Evolutionary conservation across 768 basidiomycete genomes (phyloP).

Genomic region (Phlebiopsis gigantea): DNA sequence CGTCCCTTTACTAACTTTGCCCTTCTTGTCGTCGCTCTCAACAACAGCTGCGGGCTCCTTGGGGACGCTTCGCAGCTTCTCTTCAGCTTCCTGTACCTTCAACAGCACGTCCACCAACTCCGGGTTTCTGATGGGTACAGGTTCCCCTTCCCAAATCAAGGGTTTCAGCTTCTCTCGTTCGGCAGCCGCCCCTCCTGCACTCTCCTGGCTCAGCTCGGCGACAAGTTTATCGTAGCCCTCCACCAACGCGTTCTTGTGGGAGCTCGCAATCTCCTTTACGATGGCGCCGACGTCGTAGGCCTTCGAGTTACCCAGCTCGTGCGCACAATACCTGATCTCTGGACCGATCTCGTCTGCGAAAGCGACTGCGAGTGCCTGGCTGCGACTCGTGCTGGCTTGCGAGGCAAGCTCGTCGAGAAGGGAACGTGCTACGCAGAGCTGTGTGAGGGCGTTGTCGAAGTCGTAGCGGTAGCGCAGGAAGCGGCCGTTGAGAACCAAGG

Average conservation of each 20-base stretch:
- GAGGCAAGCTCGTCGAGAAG: slow-evolving; percentile 66
- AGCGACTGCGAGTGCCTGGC: slow-evolving; percentile 81
- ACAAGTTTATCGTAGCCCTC: slow-evolving; percentile 56
- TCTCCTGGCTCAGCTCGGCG: slow-evolving; percentile 43
- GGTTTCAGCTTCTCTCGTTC: slow-evolving; percentile 51
- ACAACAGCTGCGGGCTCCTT: slow-evolving; percentile 19
- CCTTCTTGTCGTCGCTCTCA: slow-evolving; percentile 30
- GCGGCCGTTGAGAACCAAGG: slow-evolving; percentile 76
- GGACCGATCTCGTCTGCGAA: slow-evolving; percentile 87
- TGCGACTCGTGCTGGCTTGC: slow-evolving; percentile 64
- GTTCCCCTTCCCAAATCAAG: slow-evolving; percentile 75
- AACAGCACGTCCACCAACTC: slow-evolving; percentile 86
- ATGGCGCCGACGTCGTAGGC: slow-evolving; percentile 82
- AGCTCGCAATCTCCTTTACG: slow-evolving; percentile 54
- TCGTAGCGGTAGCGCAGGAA: slow-evolving; percentile 73
- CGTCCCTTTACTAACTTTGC: slow-evolving; percentile 30
- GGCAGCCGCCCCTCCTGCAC: slow-evolving; percentile 29
- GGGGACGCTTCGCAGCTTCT: slow-evolving; percentile 40
- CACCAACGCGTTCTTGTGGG: slow-evolving; percentile 55
- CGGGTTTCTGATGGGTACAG: slow-evolving; percentile 82
- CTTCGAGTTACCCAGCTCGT: slow-evolving; percentile 72
- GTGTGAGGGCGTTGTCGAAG: slow-evolving; percentile 68
- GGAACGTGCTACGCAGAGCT: slow-evolving; percentile 72
- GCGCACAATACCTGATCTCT: slow-evolving; percentile 88
- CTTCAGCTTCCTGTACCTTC: slow-evolving; percentile 76